phyloP scores from a whole-genome alignment of 257 asterid genomes.

The Dorcoceras hygrometricum region DNA sequence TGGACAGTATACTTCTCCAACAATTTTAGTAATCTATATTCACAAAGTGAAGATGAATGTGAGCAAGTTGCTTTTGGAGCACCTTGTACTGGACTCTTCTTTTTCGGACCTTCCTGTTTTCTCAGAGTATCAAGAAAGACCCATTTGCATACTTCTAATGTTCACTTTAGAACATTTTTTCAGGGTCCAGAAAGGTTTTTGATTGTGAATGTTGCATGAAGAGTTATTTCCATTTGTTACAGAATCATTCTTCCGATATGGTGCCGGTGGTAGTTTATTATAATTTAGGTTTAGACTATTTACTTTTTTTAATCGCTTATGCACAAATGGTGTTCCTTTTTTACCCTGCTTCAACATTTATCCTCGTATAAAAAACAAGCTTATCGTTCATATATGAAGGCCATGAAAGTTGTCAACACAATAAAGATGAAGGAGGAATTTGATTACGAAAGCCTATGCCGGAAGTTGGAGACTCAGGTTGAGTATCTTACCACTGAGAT shows the following conservation, averaged over 20 bases:
- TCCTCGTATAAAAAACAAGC: slow-evolving; percentile 16
- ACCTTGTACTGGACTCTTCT: too few relatives aligned
- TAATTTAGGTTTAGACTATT: background rate
- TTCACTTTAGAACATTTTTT: background rate
- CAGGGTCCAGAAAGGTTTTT: background rate
- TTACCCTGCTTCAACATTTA: background rate
- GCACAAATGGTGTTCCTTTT: background rate
- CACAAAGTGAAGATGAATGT: too few relatives aligned
- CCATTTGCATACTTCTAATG: too few relatives aligned
- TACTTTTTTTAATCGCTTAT: background rate
- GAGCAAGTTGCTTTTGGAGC: too few relatives aligned
- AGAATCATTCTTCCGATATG: background rate
- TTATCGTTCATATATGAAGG: slow-evolving; percentile 50
- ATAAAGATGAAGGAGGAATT: slow-evolving; percentile 90
- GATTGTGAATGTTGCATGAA: background rate
- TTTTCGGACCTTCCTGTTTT: too few relatives aligned
- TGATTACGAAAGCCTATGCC: slow-evolving; percentile 82
- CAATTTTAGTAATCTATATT: too few relatives aligned
- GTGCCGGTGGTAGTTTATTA: slow-evolving; percentile 1
- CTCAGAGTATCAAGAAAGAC: too few relatives aligned
- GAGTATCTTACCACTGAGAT: slow-evolving; percentile 70
- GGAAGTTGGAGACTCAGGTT: slow-evolving; percentile 77
- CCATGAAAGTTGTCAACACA: slow-evolving; percentile 78
- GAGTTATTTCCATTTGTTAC: background rate
- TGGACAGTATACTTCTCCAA: too few relatives aligned